Base-by-base conservation (phyloP, 2,329 filamentous ascomycete genomes). In the Clonostachys rosea region DNA sequence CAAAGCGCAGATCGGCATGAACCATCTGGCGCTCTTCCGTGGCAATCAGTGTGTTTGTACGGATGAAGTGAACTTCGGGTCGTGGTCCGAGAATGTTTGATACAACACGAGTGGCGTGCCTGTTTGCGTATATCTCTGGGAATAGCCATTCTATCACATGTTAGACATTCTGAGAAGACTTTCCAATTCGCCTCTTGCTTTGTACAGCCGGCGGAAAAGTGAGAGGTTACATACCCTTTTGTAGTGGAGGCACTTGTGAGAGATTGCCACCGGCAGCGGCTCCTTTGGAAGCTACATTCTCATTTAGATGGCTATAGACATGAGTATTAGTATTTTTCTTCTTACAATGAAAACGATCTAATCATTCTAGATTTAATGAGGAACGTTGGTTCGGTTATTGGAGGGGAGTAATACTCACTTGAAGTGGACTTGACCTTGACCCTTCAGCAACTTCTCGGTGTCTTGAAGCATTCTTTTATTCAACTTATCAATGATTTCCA, bases 121-220 rank as follows among this genome's bases (percentile, higher is more conserved):
- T 55, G 50, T 69, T 71, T 44, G 55, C 57, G 34, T 54, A 56
- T 30, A 60, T 45, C 30, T 60, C 53, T 33, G 54, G 50, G 51
- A 56, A 56, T n/a, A 59, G 37, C 45, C 51, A 59, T 34, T 54
- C 54, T 56, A 30, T 8, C 18, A 13, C 14, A 33, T 13, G 11
- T 36, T n/a, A 47, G 20, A 36, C 9, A 34, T 8, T 39, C 16
- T 44, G n/a, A 13, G 37, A 40, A 18, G 18, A 13, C 11, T 35
- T 6, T 42, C 4, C 10, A 37, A 8, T 10, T 30, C 24, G 24
- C 24, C 4, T 2, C 24, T 5, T 30, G 24, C 9, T 5, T 30
- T 10, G 3, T 30, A 4, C 24, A 24, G 6, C 24, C 24, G 24
- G 24, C 24, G 7, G 6, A 24, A 5, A 8, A 24, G 5, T 6